phyloP scores from a whole-genome alignment of 1,139 yeast genomes.

The Diutina neorugosa region DNA sequence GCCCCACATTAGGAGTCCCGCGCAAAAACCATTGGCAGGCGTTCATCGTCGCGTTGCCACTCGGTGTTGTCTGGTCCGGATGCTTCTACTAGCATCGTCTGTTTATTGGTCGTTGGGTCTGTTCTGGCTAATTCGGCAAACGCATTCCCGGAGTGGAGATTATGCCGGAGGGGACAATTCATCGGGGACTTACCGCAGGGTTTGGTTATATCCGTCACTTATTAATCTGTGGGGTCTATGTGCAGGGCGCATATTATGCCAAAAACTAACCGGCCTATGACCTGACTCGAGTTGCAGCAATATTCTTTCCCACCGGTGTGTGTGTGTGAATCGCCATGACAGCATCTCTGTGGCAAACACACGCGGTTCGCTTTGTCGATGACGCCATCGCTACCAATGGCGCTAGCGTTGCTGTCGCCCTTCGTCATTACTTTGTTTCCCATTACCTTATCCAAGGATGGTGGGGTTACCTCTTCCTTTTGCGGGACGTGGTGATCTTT shows the following conservation, averaged over 20 bases:
- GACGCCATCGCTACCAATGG: constrained; percentile 4
- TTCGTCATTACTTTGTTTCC: not conserved
- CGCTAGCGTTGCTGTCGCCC: not conserved
- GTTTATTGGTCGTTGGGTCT: too few relatives aligned
- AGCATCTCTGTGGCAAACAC: not conserved
- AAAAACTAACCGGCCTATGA: not conserved
- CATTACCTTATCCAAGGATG: not conserved
- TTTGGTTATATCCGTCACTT: not conserved
- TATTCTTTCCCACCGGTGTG: not conserved
- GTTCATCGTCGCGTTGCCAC: not conserved
- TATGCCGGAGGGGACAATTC: not conserved
- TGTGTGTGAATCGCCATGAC: not conserved
- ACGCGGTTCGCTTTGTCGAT: not conserved
- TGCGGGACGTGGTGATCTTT: not conserved
- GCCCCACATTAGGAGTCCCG: not conserved
- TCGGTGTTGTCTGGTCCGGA: not conserved
- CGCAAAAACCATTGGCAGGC: not conserved
- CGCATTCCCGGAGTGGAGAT: not conserved
- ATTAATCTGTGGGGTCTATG: not conserved
- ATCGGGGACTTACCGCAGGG: not conserved
- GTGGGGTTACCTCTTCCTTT: not conserved
- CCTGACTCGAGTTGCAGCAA: not conserved
- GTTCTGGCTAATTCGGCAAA: too few relatives aligned
- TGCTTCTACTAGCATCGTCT: too few relatives aligned
- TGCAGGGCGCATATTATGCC: not conserved